Percentiles rank a stretch among this genome's conserved stretches.
phyloP scores from a whole-genome alignment of 2,329 filamentous ascomycete genomes.

The Massarina eburnea region DNA sequence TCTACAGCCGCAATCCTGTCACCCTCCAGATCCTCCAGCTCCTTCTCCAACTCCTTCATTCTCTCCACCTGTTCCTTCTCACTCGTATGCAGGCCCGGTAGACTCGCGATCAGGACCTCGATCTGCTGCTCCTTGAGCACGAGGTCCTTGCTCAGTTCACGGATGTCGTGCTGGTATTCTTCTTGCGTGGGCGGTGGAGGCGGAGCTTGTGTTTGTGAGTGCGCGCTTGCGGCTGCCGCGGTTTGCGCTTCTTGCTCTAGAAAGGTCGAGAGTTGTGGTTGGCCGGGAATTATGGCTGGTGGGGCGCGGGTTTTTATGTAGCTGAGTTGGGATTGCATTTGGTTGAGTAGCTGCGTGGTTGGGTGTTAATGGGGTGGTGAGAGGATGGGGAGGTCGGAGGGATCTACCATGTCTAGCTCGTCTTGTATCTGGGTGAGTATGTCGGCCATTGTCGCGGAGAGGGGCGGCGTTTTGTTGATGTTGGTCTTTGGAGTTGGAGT shows the following conservation, averaged over 20 bases:
- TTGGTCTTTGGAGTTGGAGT: not conserved
- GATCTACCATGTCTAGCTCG: constrained; percentile 73
- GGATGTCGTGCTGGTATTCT: constrained; percentile 66
- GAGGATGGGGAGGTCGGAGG: not conserved
- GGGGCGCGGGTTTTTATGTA: constrained; percentile 49
- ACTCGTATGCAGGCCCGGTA: constrained; percentile 78
- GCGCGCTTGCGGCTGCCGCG: constrained; percentile 20
- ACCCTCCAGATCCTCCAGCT: constrained; percentile 46
- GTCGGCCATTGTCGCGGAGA: constrained; percentile 63
- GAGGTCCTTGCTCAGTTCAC: constrained; percentile 74
- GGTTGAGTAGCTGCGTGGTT: constrained; percentile 46
- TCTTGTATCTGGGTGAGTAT: constrained; percentile 82
- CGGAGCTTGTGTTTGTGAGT: constrained; percentile 12
- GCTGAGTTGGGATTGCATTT: constrained; percentile 50
- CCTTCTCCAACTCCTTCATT: constrained; percentile 48
- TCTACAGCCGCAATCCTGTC: constrained; percentile 44
- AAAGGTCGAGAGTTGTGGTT: constrained; percentile 42
- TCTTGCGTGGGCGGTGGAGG: constrained; percentile 18
- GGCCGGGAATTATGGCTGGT: constrained; percentile 45
- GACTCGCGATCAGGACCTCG: constrained; percentile 70
- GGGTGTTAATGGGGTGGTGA: not conserved
- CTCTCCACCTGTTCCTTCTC: constrained; percentile 73
- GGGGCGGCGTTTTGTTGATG: no score
- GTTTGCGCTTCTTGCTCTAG: constrained; percentile 32
- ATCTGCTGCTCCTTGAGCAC: constrained; percentile 83